Evolutionary conservation across 2,329 filamentous ascomycete species (phyloP).

Genomic region (Aspergillus calidoustus): DNA sequence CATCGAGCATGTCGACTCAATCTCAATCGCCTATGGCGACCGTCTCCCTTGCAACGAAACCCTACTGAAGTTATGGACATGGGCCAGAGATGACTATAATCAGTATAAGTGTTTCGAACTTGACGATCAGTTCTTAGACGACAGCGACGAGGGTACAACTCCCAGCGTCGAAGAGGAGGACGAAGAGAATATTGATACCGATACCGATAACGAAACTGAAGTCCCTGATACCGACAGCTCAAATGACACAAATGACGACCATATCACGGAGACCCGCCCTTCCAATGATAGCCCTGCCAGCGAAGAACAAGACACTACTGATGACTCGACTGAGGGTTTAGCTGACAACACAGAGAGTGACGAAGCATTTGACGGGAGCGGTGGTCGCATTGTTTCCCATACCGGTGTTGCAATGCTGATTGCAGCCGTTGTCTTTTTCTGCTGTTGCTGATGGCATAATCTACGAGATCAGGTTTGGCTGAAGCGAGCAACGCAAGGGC

Average conservation of each 20-base stretch:
- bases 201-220: not conserved
- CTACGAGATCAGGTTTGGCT: not conserved
- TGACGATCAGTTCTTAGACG: not conserved
- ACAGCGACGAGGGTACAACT: not conserved
- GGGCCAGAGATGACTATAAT: not conserved
- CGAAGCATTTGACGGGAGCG: not conserved
- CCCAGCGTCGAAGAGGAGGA: too few relatives aligned
- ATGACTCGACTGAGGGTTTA: not conserved
- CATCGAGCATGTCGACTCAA: not conserved
- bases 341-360: not conserved
- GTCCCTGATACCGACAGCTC: too few relatives aligned
- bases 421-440: not conserved
- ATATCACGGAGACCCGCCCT: not conserved
- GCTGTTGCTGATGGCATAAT: not conserved
- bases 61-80: not conserved
- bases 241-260: too few relatives aligned
- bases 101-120: not conserved
- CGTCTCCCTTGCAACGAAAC: constrained; percentile 1
- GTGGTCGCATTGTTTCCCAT: not conserved
- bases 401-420: not conserved
- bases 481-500: not conserved
- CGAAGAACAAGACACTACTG: not conserved
- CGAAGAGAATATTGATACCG: not conserved
- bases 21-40: not conserved
- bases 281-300: not conserved